Evolutionary conservation across 768 basidiomycete species (phyloP).

Genomic region (Trametes cubensis): DNA sequence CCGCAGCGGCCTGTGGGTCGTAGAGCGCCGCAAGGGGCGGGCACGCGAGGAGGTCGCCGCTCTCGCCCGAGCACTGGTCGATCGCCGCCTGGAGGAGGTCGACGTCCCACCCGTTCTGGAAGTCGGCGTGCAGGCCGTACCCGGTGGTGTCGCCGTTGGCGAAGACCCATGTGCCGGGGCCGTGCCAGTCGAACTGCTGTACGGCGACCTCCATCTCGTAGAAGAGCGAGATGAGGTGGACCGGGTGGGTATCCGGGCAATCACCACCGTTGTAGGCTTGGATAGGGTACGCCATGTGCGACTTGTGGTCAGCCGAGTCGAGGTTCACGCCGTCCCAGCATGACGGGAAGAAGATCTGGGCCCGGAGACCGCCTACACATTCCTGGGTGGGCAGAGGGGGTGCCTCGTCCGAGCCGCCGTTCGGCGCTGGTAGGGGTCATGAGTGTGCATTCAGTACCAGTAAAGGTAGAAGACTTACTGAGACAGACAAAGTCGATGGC

Average conservation of each 20-base stretch:
- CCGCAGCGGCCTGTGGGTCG: slow-evolving; percentile 24
- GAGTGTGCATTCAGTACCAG: neutral
- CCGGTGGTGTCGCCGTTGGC: slow-evolving; percentile 31
- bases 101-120: slow-evolving; percentile 30
- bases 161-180: slow-evolving; percentile 27
- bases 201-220: slow-evolving; percentile 28
- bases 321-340: slow-evolving; percentile 46
- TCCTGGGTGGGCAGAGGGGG: slow-evolving; percentile 21
- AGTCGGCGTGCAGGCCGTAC: slow-evolving; percentile 32
- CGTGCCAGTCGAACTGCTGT: slow-evolving; percentile 22
- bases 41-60: slow-evolving; percentile 31
- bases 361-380: slow-evolving; percentile 34
- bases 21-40: slow-evolving; percentile 26
- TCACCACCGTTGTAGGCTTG: slow-evolving; percentile 29
- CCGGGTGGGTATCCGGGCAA: slow-evolving; percentile 31
- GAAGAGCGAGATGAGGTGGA: slow-evolving; percentile 32
- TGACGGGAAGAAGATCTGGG: slow-evolving; percentile 37
- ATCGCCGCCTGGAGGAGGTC: slow-evolving; percentile 28
- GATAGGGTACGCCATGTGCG: slow-evolving; percentile 41
- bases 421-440: slow-evolving; percentile 24
- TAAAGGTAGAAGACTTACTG: neutral
- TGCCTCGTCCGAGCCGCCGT: slow-evolving; percentile 26
- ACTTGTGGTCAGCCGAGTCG: slow-evolving; percentile 42
- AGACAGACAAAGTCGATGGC: slow-evolving; percentile 40
- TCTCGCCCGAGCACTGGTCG: slow-evolving; percentile 30